phyloP scores from a whole-genome alignment of 2,329 filamentous ascomycete species.

The Hypoxylon sp. region DNA sequence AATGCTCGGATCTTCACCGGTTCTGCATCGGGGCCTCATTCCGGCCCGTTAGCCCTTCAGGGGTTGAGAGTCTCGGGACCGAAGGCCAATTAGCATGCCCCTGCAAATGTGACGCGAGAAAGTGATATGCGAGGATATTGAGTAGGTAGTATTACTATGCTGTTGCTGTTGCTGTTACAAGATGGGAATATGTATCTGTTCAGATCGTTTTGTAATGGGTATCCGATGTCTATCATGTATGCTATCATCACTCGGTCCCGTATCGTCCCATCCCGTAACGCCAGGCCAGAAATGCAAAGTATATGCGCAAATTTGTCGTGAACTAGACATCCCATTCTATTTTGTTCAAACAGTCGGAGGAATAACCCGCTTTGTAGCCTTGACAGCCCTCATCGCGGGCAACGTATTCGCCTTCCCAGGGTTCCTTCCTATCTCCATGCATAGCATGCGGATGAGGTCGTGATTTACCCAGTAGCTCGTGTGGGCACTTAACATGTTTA shows the following conservation, averaged over 20 bases:
- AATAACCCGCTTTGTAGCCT: slow-evolving; percentile 62
- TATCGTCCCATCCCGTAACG: slow-evolving; percentile 20
- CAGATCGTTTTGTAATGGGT: slow-evolving; percentile 36
- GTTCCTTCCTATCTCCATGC: slow-evolving; percentile 85
- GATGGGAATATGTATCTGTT: slow-evolving; percentile 13
- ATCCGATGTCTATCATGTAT: slow-evolving; percentile 45
- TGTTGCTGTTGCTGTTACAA: slow-evolving; percentile 15
- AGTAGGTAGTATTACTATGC: slow-evolving; percentile 13
- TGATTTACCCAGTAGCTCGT: slow-evolving; percentile 91
- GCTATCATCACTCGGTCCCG: slow-evolving; percentile 21
- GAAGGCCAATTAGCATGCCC: background rate
- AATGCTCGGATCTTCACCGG: background rate
- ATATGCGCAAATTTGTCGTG: slow-evolving; percentile 20
- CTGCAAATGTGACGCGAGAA: slow-evolving; percentile 6
- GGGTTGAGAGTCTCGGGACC: slow-evolving; percentile 7
- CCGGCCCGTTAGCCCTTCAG: background rate
- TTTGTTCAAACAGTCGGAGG: slow-evolving; percentile 37
- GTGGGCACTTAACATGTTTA: slow-evolving; percentile 97
- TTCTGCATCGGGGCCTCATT: background rate
- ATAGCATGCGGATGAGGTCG: slow-evolving; percentile 92
- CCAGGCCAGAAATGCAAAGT: slow-evolving; percentile 26
- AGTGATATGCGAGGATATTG: background rate
- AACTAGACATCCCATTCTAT: slow-evolving; percentile 2
- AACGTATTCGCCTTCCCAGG: slow-evolving; percentile 75
- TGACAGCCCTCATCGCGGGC: slow-evolving; percentile 71